Evolutionary conservation across 2,329 filamentous ascomycete species (phyloP).

Genomic region (Fusarium equiseti): DNA sequence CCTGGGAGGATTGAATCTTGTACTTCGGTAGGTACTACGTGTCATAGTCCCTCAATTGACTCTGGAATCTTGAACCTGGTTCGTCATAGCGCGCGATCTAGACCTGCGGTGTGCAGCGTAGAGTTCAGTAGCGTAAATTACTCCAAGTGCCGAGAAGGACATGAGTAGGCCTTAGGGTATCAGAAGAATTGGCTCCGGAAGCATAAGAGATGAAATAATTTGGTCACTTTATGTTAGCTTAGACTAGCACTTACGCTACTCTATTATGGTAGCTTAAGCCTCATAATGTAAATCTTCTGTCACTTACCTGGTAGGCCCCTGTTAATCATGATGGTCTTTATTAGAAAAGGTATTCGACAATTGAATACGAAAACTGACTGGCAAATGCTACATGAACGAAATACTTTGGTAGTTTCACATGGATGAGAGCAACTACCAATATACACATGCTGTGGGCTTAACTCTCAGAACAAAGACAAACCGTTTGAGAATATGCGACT

Average conservation of each 20-base stretch:
- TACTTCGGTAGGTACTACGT: neutral
- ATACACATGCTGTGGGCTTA: neutral
- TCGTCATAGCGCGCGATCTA: neutral
- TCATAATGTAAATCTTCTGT: too few species aligned
- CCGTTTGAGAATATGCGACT: neutral
- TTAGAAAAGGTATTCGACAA: neutral
- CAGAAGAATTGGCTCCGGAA: too few species aligned
- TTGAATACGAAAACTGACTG: neutral
- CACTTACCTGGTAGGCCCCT: too few species aligned
- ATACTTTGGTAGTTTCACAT: neutral
- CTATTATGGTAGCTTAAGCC: too few species aligned
- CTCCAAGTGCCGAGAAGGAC: neutral
- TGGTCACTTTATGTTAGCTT: too few species aligned
- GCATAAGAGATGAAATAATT: neutral
- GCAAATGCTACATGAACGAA: neutral
- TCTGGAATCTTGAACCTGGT: neutral
- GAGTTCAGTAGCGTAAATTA: slow-evolving; percentile 13
- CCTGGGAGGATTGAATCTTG: neutral
- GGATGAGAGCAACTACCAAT: neutral
- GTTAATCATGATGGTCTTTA: fast-evolving
- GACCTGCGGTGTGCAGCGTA: neutral
- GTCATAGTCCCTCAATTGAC: neutral
- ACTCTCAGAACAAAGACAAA: neutral
- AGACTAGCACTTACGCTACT: too few species aligned
- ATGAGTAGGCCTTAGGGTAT: neutral